A percentile compares a stretch with the other conserved stretches of the same genome.
phyloP scores from a whole-genome alignment of 1,284 basidiomycete species.

The Boletus hoseneyae region DNA sequence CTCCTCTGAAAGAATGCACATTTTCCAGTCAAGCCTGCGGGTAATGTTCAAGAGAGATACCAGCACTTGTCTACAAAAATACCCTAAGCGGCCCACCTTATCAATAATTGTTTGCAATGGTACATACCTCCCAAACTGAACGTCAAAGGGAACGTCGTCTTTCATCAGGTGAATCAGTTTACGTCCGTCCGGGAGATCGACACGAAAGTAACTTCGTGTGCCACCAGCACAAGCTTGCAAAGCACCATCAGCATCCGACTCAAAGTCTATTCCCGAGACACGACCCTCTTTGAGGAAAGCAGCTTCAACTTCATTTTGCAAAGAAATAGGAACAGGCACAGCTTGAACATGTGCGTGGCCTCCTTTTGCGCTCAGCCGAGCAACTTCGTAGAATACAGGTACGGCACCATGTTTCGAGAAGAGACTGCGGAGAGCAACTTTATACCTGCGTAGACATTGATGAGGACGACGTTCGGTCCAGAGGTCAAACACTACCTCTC shows the following conservation, averaged over 20 bases:
- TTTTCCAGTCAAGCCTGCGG: conserved; percentile 88
- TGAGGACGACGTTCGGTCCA: not conserved
- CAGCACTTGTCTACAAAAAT: conserved; percentile 63
- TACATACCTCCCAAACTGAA: conserved; percentile 89
- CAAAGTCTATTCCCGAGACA: conserved; percentile 61
- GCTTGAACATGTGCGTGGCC: conserved; percentile 92
- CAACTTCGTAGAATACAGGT: conserved; percentile 86
- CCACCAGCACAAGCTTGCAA: conserved; percentile 51
- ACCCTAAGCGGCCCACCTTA: not conserved
- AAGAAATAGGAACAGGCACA: conserved; percentile 71
- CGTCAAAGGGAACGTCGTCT: conserved; percentile 72
- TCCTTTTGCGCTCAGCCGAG: conserved; percentile 77
- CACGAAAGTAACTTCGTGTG: conserved; percentile 78
- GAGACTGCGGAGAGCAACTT: conserved; percentile 66
- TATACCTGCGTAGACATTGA: conserved; percentile 56
- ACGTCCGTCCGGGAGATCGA: conserved; percentile 85
- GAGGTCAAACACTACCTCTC: conserved; percentile 44
- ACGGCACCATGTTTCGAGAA: conserved; percentile 70
- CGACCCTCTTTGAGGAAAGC: conserved; percentile 70
- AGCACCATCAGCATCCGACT: conserved; percentile 63
- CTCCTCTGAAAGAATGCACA: conserved; percentile 73
- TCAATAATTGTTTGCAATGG: not conserved
- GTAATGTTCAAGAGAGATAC: conserved; percentile 69
- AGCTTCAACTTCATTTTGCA: conserved; percentile 62
- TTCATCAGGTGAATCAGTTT: conserved; percentile 84